Conservation (phyloP, 352 stramenopile genomes). For the Sclerospora graminicola region DNA sequence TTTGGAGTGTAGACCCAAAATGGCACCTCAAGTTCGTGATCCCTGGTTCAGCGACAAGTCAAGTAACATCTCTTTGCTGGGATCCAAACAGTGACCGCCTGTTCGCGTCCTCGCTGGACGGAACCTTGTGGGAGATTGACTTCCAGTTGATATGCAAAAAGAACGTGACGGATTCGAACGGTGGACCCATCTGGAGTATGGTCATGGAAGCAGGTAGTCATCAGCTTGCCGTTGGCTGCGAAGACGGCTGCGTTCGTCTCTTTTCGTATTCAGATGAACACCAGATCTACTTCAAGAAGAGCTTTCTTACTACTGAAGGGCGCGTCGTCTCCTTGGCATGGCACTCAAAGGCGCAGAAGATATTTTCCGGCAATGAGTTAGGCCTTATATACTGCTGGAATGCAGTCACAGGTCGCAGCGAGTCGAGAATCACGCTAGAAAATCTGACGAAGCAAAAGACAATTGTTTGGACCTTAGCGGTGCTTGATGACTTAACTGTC, state of each 20-base stretch:
- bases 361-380: constrained; percentile 82
- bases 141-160: constrained; percentile 56
- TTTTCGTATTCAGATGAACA: constrained; percentile 66
- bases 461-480: constrained; percentile 85
- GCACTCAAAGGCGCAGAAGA: constrained; percentile 51
- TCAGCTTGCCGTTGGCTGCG: constrained; percentile 77
- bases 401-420: constrained; percentile 59
- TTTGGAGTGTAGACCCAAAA: constrained; percentile 56
- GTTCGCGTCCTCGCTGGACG: constrained; percentile 63
- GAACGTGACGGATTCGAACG: constrained; percentile 80
- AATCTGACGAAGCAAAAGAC: constrained; percentile 64
- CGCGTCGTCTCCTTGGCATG: constrained; percentile 82
- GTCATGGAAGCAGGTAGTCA: constrained; percentile 44
- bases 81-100: constrained; percentile 26
- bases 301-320: constrained; percentile 59
- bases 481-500: constrained; percentile 87
- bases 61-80: constrained; percentile 70
- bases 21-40: constrained; percentile 72
- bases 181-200: constrained; percentile 85
- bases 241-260: constrained; percentile 85
- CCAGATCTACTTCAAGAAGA: constrained; percentile 76
- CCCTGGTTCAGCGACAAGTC: constrained; percentile 40
- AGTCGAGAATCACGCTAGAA: constrained; percentile 78
- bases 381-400: constrained; percentile 87
- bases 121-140: constrained; percentile 78